These are phyloP conservation scores for Salvia sclarea DNA, from an alignment of 305 asterid genomes.

Conservation along the genomic window DNA sequence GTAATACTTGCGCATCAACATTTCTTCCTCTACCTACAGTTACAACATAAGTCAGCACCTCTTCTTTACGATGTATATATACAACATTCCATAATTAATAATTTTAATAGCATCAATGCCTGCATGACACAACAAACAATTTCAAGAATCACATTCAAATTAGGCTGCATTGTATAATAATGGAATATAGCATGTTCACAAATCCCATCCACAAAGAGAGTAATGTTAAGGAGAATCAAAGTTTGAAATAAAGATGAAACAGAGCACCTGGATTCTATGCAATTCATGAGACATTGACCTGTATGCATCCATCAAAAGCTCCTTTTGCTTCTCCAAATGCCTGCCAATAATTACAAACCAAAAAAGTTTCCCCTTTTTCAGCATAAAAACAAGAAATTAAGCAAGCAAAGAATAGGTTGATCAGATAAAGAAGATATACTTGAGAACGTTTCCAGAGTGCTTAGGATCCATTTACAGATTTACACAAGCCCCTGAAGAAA, in stretches of 20 bases:
- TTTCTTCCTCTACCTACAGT: slow-evolving; percentile 85
- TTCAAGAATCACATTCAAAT: not conserved
- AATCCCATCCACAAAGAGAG: not conserved
- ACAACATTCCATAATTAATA: not conserved
- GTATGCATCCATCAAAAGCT: slow-evolving; percentile 63
- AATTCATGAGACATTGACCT: slow-evolving; percentile 72
- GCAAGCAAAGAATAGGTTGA: not conserved
- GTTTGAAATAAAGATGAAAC: not conserved
- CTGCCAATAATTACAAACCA: slow-evolving; percentile 38
- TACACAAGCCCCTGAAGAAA: not conserved
- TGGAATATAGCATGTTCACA: not conserved
- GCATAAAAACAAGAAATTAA: not conserved
- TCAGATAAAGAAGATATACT: slow-evolving; percentile 33
- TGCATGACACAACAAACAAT: not conserved
- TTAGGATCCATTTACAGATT: slow-evolving; percentile 45
- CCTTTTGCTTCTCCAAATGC: slow-evolving; percentile 77
- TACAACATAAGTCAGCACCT: slow-evolving; percentile 17
- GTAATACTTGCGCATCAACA: slow-evolving; percentile 86
- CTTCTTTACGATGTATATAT: not conserved
- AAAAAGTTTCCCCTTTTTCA: not conserved
- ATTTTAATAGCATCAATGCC: not conserved
- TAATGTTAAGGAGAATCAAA: not conserved
- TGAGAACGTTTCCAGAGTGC: slow-evolving; percentile 49
- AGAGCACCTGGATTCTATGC: slow-evolving; percentile 70
- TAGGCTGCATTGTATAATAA: no score